Percentiles rank a stretch among this genome's conserved stretches.
These are phyloP conservation scores for Monosporascus cannonballus DNA, from an alignment of 2,329 filamentous ascomycete genomes.

Conservation along the genomic window DNA sequence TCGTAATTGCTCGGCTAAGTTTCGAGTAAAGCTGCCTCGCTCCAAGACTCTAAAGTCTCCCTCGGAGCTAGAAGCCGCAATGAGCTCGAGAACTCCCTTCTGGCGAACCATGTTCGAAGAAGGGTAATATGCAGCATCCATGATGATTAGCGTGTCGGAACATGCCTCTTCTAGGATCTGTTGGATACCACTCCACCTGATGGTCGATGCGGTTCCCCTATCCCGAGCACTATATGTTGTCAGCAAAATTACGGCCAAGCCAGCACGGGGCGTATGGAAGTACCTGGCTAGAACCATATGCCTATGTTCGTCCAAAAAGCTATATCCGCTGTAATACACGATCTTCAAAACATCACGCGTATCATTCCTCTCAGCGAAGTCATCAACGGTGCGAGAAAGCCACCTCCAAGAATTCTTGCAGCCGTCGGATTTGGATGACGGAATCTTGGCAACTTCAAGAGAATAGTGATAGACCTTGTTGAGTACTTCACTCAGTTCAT, in stretches of 20 bases:
- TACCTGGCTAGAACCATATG: slow-evolving; percentile 55
- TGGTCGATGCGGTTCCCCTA: slow-evolving; percentile 36
- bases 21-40: slow-evolving; percentile 46
- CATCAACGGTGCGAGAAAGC: slow-evolving; percentile 44
- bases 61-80: slow-evolving; percentile 49
- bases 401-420: slow-evolving; percentile 47
- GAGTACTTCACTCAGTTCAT: slow-evolving; percentile 45
- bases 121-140: slow-evolving; percentile 54
- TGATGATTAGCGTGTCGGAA: slow-evolving; percentile 50
- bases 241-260: slow-evolving; percentile 9
- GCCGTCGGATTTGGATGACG: slow-evolving; percentile 36
- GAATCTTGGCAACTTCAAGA: slow-evolving; percentile 43
- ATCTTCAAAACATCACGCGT: slow-evolving; percentile 52
- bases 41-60: slow-evolving; percentile 42
- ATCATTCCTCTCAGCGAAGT: slow-evolving; percentile 48
- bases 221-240: slow-evolving; percentile 38
- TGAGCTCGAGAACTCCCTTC: slow-evolving; percentile 48
- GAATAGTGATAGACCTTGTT: slow-evolving; percentile 47
- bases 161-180: slow-evolving; percentile 49
- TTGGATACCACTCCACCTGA: slow-evolving; percentile 52
- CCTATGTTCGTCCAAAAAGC: slow-evolving; percentile 46
- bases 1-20: slow-evolving; percentile 43
- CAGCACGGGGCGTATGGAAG: not conserved
- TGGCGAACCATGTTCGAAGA: slow-evolving; percentile 46
- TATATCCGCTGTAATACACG: slow-evolving; percentile 52